Evolutionary conservation across 108 stramenopile species (phyloP).

Genomic region (Epithemia pelagica): DNA sequence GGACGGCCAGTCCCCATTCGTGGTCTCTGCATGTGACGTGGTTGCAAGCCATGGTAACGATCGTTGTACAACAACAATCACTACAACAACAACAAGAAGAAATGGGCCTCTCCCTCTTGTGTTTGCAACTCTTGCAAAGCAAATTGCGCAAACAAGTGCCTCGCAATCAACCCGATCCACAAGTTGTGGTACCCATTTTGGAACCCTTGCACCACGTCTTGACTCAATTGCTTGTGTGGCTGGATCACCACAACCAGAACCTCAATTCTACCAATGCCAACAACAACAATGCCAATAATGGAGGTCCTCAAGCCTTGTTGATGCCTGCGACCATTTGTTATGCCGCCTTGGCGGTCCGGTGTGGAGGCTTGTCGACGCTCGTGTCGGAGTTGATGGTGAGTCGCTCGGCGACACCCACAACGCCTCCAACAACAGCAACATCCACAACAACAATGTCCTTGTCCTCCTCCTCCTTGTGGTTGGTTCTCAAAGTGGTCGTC

Average conservation of each 20-base stretch:
- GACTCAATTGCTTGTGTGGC: not conserved
- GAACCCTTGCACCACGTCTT: not conserved
- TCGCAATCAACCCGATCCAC: not conserved
- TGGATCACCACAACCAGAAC: too few species aligned
- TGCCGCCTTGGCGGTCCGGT: constrained; percentile 15
- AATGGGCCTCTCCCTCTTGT: constrained; percentile 28
- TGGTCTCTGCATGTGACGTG: constrained; percentile 33
- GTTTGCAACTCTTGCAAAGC: constrained; percentile 28
- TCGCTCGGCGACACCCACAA: not conserved
- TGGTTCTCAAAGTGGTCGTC: constrained; percentile 19
- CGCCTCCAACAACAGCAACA: not conserved
- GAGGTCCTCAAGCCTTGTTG: constrained; percentile 2
- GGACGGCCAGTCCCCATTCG: constrained; percentile 28
- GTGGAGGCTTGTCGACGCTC: constrained; percentile 12
- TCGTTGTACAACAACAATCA: not conserved
- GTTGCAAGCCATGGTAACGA: constrained; percentile 9
- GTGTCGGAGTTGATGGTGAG: too few species aligned
- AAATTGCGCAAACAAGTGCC: constrained; percentile 22
- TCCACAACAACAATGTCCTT: not conserved
- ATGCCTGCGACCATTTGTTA: constrained; percentile 22
- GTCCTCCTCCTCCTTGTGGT: not conserved
- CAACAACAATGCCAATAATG: constrained; percentile 4
- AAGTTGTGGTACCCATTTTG: not conserved
- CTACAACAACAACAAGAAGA: not conserved
- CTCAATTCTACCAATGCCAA: constrained; percentile 5